Evolutionary conservation across 345 rosid genomes (phyloP), one percentile per base, ranked within the genome.

Genomic region (Eucalyptus erythrocorys): DNA sequence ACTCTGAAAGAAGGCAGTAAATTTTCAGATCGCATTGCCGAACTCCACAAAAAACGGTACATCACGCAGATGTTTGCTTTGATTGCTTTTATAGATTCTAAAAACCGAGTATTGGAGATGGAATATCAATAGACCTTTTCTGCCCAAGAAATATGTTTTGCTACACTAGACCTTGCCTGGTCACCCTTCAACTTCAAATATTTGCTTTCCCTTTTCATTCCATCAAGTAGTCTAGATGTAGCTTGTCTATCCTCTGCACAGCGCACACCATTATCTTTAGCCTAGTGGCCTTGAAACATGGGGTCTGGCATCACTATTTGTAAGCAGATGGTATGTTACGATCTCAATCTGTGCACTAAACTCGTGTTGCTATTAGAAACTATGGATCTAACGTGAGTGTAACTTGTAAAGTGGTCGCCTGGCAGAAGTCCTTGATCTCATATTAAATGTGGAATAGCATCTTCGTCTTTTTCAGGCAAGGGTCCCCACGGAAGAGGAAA

Each of bases 401-500:
- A 37, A 76, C 47, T 76, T 37, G 47, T 76, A 21, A 76, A 76
- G 82, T 21, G 47, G 47, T 37, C 27, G 47, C 27, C 27, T 37
- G 82, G 45, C 82, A 21, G 27, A 76, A 76, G 47, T 76, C 42
- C 13, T 13, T 21, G 47, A 40, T 76, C 84, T 40, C 47, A 21
- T 76, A 21, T 40, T 76, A 76, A 76, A 40, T 76, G 40, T 76
- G 84, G 84, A 50, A 24, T 32, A 14, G 3, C 47, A 37, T 59
- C 68, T 59, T 45, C 68, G 17, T 34, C 14, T 59, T 50, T 50
- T 57, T 81, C 91, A 97, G 99, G 91, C 97, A 93, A 93, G 99
- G 99, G 47, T 94, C 99, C 22, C 98, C 98, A 2, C 94, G 97
- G 93, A 98, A 91, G 92, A 93, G 98, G 90, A 97, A 95, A 89